These are phyloP conservation scores for Calonectria multiphialidica DNA, from an alignment of 2,329 filamentous ascomycete species.

Conservation along the genomic window DNA sequence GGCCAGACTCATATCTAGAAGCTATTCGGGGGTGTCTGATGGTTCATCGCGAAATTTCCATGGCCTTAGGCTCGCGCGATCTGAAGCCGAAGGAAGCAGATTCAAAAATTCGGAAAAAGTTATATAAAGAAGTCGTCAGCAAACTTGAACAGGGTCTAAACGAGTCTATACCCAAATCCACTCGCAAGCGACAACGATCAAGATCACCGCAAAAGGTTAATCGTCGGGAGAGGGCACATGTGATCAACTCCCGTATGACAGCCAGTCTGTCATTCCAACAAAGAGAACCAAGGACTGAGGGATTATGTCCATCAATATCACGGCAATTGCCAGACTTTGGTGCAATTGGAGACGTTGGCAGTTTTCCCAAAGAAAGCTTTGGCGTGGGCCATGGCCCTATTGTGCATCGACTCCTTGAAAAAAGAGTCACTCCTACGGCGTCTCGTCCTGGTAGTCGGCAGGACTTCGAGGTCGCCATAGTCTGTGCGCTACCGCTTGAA, in stretches of 20 bases:
- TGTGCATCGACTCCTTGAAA: neutral
- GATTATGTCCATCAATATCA: neutral
- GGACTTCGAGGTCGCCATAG: conserved; percentile 32
- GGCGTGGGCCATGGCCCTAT: neutral
- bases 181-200: neutral
- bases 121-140: neutral
- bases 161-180: neutral
- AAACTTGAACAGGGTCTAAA: neutral
- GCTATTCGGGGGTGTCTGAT: neutral
- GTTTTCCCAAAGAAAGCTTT: neutral
- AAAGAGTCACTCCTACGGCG: too few relatives aligned
- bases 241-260: neutral
- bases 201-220: neutral
- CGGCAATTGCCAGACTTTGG: neutral
- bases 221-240: neutral
- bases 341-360: neutral
- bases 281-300: neutral
- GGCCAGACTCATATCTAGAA: neutral
- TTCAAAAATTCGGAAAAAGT: neutral
- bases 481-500: conserved; percentile 29
- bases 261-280: neutral
- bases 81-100: neutral
- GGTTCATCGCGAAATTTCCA: neutral
- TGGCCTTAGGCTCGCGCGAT: neutral
- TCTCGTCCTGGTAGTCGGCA: neutral